phyloP scores from a whole-genome alignment of 495 filamentous ascomycete species.

The Durotheca rogersii region DNA sequence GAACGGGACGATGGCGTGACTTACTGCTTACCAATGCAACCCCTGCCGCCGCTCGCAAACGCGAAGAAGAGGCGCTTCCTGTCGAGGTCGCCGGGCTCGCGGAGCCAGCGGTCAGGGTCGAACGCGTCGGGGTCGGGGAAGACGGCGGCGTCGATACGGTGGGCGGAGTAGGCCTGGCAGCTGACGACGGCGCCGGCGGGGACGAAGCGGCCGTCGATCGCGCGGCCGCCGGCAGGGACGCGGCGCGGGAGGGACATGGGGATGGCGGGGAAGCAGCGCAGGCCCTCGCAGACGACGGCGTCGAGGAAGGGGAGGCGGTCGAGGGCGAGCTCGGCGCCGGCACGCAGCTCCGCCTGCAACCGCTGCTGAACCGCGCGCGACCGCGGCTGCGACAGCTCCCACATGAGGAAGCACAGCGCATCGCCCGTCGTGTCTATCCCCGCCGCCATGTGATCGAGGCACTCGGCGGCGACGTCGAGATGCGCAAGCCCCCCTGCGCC shows the following conservation, averaged over 20 bases:
- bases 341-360: constrained; percentile 51
- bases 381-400: constrained; percentile 59
- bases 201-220: constrained; percentile 49
- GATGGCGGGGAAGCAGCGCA: constrained; percentile 62
- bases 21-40: constrained; percentile 60
- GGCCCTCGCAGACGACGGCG: constrained; percentile 60
- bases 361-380: constrained; percentile 47
- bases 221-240: constrained; percentile 53
- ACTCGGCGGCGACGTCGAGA: constrained; percentile 49
- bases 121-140: constrained; percentile 59
- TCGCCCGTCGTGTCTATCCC: constrained; percentile 70
- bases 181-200: constrained; percentile 54
- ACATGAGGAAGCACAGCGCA: constrained; percentile 65
- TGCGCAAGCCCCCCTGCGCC: constrained; percentile 37
- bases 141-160: constrained; percentile 52
- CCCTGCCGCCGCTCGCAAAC: constrained; percentile 56
- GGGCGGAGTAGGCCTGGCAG: constrained; percentile 56
- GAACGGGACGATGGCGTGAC: too few species aligned
- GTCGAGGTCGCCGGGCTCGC: constrained; percentile 47
- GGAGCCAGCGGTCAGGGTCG: constrained; percentile 65
- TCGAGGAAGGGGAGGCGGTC: constrained; percentile 61
- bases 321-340: constrained; percentile 36
- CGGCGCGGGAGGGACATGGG: constrained; percentile 67
- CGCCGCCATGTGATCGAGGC: constrained; percentile 57
- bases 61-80: constrained; percentile 52